Conservation (phyloP, 345 rosid species). For the Arabidopsis arenosa region DNA sequence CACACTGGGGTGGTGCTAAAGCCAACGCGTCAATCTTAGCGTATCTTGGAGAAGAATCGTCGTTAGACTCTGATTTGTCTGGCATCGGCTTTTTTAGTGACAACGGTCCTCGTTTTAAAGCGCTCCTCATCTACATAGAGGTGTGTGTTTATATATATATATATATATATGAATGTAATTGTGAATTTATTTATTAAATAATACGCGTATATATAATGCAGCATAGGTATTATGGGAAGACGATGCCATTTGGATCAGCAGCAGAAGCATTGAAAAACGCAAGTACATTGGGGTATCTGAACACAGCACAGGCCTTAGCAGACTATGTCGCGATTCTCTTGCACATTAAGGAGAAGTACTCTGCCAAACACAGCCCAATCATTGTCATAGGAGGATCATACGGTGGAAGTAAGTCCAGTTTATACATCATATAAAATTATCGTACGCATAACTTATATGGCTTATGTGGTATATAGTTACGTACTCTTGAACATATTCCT, state of each 20-base stretch:
- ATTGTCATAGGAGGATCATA: conserved; percentile 77
- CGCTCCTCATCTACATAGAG: conserved; percentile 56
- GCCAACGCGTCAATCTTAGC: conserved; percentile 54
- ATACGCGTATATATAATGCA: conserved; percentile 20
- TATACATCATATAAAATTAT: background rate
- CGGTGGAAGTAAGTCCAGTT: conserved; percentile 66
- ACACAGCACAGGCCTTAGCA: conserved; percentile 62
- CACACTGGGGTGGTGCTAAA: conserved; percentile 57
- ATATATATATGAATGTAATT: background rate
- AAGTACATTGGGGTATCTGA: conserved; percentile 58
- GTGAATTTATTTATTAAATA: no score
- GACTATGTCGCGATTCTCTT: conserved; percentile 61
- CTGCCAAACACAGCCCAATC: conserved; percentile 56
- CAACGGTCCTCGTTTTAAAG: conserved; percentile 47
- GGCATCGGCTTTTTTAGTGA: conserved; percentile 45
- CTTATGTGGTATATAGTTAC: background rate
- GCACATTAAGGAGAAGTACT: conserved; percentile 49
- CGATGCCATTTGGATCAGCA: conserved; percentile 58
- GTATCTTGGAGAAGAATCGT: conserved; percentile 54
- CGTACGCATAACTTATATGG: background rate
- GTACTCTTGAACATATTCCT: background rate
- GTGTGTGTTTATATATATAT: conserved; percentile 16
- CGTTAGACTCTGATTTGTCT: conserved; percentile 41
- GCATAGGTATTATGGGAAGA: conserved; percentile 63
- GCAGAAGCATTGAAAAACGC: conserved; percentile 55